Conservation (phyloP, 371 early-diverging fungal species). For the Mucor piriformis region DNA sequence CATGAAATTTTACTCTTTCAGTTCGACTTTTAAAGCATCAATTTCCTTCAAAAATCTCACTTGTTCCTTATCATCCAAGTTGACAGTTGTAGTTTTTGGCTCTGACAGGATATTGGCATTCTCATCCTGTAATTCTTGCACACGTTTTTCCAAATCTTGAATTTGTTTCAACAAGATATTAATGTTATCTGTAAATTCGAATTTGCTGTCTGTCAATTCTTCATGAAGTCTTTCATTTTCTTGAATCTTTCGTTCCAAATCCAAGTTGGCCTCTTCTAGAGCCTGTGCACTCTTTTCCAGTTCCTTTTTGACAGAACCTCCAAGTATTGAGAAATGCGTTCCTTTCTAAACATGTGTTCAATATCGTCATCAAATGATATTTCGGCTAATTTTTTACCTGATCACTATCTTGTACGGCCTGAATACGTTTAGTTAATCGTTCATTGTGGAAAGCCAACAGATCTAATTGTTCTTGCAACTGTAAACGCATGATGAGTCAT, state of each 20-base stretch:
- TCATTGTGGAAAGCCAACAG: conserved; percentile 68
- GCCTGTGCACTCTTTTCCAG: conserved; percentile 59
- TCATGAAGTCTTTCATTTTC: conserved; percentile 56
- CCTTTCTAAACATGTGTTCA: conserved; percentile 35
- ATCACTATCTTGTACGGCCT: conserved; percentile 59
- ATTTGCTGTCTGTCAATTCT: conserved; percentile 13
- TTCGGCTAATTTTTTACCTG: conserved; percentile 31
- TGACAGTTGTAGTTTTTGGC: neutral
- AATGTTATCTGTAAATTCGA: conserved; percentile 47
- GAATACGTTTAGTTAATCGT: conserved; percentile 67
- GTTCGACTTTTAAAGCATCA: conserved; percentile 25
- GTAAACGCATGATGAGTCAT: neutral
- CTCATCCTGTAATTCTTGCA: conserved; percentile 54
- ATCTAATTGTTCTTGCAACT: conserved; percentile 65
- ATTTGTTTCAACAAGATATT: conserved; percentile 57
- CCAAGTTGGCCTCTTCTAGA: conserved; percentile 56
- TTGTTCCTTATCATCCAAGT: conserved; percentile 30
- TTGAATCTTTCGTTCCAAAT: conserved; percentile 60
- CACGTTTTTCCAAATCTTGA: conserved; percentile 54
- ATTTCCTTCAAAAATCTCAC: conserved; percentile 30
- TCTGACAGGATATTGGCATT: conserved; percentile 31
- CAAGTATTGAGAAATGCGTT: conserved; percentile 52
- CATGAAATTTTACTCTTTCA: conserved; percentile 45
- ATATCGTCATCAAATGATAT: neutral
- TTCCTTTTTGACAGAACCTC: conserved; percentile 65